Base-by-base conservation (phyloP, 2,329 filamentous ascomycete species). In the Aspergillus sp. region DNA sequence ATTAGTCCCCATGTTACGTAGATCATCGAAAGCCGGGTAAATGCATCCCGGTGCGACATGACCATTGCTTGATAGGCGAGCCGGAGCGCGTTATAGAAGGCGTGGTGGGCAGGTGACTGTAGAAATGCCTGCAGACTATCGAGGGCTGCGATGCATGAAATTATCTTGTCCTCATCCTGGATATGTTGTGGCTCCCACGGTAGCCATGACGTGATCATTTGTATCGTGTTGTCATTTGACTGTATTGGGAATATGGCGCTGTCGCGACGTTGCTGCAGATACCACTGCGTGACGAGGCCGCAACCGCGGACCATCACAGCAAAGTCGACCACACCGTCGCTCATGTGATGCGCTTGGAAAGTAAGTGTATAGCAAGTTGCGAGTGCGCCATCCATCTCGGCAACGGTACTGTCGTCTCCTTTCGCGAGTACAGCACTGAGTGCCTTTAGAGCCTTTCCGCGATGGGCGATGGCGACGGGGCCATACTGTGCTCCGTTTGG, bases 381-480 rank as follows among this genome's bases (percentile, higher is more conserved):
- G 5, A 76, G 65, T 54, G 74, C 72, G 9, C 69, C 62, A 46
- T 74, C 72, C 25, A 69, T 60, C 7, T 73, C 70, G 23, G 64
- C 65, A 28, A 64, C 66, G 0, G 48, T 57, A 41, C 63, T 65
- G 34, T 63, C 25, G 17, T 64, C 54, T 7, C 61, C 65, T 62
- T 67, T 66, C 45, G 62, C 64, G 2, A 89, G 74, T 0, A 82
- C 80, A 65, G 82, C 82, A 72, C 88, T 87, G 67, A 89, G 85
- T 6, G 85, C 82, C 62, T 83, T 83, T 68, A 91, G 85, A 6
- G 89, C 88, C 61, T 89, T 85, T 56, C 89, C 77, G 22, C 89
- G 86, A 72, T 91, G 89, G 41, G 79, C 79, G 77, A 91, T 85
- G 47, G 88, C 88, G 31, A 84, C 81, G 15, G 83, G 78, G 15